These are phyloP conservation scores for Daldinia concentrica DNA, from an alignment of 495 filamentous ascomycete species.

Conservation along the genomic window DNA sequence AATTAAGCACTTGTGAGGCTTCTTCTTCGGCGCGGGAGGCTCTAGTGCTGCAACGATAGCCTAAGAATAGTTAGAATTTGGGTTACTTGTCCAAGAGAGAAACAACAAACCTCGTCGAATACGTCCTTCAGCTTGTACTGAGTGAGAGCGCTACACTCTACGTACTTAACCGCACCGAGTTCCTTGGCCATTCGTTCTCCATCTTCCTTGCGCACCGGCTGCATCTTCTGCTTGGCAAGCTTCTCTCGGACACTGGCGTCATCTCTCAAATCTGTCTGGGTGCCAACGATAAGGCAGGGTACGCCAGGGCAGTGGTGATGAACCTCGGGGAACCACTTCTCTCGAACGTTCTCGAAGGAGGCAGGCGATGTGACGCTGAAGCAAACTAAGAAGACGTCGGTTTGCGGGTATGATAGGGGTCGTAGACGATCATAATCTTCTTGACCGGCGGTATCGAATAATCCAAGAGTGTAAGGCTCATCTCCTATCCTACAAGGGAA, in stretches of 20 bases:
- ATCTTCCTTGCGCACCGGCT: slow-evolving; percentile 87
- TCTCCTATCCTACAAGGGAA: slow-evolving; percentile 84
- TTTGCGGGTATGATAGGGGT: slow-evolving; percentile 96
- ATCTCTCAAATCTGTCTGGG: slow-evolving; percentile 94
- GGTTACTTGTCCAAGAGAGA: slow-evolving; percentile 9
- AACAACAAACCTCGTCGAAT: slow-evolving; percentile 87
- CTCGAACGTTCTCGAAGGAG: slow-evolving; percentile 98
- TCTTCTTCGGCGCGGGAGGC: slow-evolving; percentile 79
- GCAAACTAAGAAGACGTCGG: slow-evolving; percentile 98
- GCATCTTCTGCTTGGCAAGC: slow-evolving; percentile 93
- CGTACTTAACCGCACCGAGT: slow-evolving; percentile 94
- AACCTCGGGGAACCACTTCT: slow-evolving; percentile 99
- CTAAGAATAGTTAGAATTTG: slow-evolving; percentile 55
- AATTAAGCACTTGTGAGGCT: slow-evolving; percentile 59
- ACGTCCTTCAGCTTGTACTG: slow-evolving; percentile 99
- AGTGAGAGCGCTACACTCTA: slow-evolving; percentile 96
- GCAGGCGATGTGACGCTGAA: slow-evolving; percentile 99
- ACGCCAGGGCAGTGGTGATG: slow-evolving; percentile 98
- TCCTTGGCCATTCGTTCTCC: slow-evolving; percentile 97
- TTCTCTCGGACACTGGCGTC: slow-evolving; percentile 90
- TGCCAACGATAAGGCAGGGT: slow-evolving; percentile 97
- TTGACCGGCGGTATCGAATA: slow-evolving; percentile 98
- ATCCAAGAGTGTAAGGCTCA: slow-evolving; percentile 95
- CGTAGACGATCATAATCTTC: slow-evolving; percentile 99
- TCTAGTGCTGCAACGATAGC: slow-evolving; percentile 91